A percentile compares a stretch with the other conserved stretches of the same genome.
phyloP scores from a whole-genome alignment of 768 basidiomycete species.

The Naematelia encephala region DNA sequence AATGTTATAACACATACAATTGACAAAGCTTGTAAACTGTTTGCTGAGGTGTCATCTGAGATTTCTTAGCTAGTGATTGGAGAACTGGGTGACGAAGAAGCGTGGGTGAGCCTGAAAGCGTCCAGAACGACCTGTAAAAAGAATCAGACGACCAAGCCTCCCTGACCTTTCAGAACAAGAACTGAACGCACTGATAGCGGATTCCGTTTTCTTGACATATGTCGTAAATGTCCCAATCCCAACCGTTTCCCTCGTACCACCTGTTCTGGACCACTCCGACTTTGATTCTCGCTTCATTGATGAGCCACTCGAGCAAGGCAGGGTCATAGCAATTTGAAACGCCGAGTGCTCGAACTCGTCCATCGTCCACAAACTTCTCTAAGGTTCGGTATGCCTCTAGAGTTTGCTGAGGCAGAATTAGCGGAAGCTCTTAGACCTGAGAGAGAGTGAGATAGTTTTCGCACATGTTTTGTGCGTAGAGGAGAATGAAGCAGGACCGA shows the following conservation, averaged over 20 bases:
- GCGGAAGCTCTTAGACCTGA: not conserved
- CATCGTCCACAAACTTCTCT: constrained; percentile 62
- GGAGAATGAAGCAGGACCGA: constrained; percentile 77
- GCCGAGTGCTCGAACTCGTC: constrained; percentile 55
- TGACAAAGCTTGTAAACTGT: constrained; percentile 68
- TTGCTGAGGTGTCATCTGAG: constrained; percentile 63
- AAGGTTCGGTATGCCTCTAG: constrained; percentile 68
- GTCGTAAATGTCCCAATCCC: constrained; percentile 63
- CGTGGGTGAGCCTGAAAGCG: constrained; percentile 69
- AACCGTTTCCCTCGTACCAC: constrained; percentile 77
- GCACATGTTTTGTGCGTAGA: constrained; percentile 56
- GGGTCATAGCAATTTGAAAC: constrained; percentile 76
- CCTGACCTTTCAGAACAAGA: not conserved
- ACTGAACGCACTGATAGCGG: constrained; percentile 67
- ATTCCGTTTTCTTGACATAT: constrained; percentile 65
- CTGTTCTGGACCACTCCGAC: constrained; percentile 68
- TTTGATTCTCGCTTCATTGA: constrained; percentile 55
- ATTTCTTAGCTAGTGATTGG: constrained; percentile 54
- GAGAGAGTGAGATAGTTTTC: not conserved
- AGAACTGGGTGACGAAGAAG: constrained; percentile 59
- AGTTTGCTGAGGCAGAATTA: constrained; percentile 53
- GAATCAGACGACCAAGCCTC: constrained; percentile 1
- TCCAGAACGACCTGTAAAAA: constrained; percentile 73
- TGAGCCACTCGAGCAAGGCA: constrained; percentile 57
- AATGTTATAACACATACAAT: constrained; percentile 23